Evolutionary conservation across 208 protist species (phyloP), one percentile per base, ranked within the genome.

Genomic region (Hexamita inflata): DNA sequence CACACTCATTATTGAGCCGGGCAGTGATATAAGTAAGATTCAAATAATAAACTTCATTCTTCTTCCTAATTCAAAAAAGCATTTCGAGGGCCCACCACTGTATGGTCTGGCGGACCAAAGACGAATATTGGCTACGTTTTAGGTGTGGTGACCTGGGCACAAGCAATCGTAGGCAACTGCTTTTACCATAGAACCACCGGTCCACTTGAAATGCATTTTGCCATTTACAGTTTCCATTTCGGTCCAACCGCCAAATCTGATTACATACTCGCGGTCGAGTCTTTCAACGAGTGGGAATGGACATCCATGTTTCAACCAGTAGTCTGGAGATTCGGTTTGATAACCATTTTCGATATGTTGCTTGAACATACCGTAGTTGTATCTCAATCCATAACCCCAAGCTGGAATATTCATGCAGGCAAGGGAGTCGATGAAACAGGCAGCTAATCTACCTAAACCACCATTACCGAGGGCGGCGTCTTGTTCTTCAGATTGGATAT

Each of bases 381-480:
- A 81, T 0, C 70, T 11, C 13, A 87, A 38, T 30, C 84, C 84
- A 68, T 87, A 87, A 24, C 84, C 84, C 75, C 74, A 85, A 7
- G 76, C 81, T 15, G 84, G 83, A 30, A 79, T 58, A 57, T 81
- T 77, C 0, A 82, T 53, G 24, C 79, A 82, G 11, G 84, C 84
- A 39, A 86, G 45, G 7, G 84, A 86, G 62, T 87, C 84, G 35
- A 87, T 70, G 73, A 85, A 87, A 77, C 84, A 87, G 15, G 84
- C 83, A 42, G 84, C 83, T n/a, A 87, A 77, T 29, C 84, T 68
- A 35, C 83, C 81, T 61, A 85, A 80, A 68, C 82, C 80, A 59
- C 80, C 79, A 57, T 82, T 82, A 45, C 80, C 80, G 9, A 83
- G 67, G 35, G 42, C 78, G 39, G 76, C 60, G 34, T 82, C 80